Percentiles rank a stretch among this genome's conserved stretches.
Evolutionary conservation across 2,329 filamentous ascomycete genomes (phyloP).

Genomic region (Claviceps pazoutovae): DNA sequence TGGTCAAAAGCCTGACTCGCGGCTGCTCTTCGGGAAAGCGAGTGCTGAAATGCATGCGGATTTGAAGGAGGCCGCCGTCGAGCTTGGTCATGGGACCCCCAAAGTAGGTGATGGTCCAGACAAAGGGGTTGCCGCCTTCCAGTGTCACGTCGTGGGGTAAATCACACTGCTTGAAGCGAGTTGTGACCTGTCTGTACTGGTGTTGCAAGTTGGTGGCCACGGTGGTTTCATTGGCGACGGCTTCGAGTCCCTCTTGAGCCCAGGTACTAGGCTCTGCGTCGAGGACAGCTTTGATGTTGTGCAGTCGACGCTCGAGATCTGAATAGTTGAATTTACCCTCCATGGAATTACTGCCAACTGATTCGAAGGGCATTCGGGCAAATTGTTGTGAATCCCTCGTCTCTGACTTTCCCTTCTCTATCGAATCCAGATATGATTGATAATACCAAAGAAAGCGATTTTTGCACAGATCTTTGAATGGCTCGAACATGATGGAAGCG

Average conservation of each 20-base stretch:
- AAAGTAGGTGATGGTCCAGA: conserved; percentile 82
- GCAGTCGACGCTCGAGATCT: conserved; percentile 55
- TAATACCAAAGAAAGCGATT: conserved; percentile 93
- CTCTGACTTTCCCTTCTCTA: conserved; percentile 50
- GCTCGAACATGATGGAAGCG: conserved; percentile 51
- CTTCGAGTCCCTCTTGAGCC: conserved; percentile 52
- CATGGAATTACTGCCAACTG: conserved; percentile 58
- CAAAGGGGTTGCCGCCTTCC: conserved; percentile 71
- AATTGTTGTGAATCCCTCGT: conserved; percentile 53
- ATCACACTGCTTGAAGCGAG: conserved; percentile 57
- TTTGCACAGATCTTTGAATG: conserved; percentile 84
- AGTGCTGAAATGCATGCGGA: conserved; percentile 67
- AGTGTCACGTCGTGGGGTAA: conserved; percentile 64
- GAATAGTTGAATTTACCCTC: conserved; percentile 73
- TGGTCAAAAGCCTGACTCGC: conserved; percentile 64
- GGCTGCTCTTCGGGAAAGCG: conserved; percentile 82
- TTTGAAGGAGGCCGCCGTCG: conserved; percentile 77
- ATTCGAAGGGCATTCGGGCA: conserved; percentile 76
- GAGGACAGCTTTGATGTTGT: conserved; percentile 53
- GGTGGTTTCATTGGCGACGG: conserved; percentile 52
- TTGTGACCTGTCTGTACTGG: conserved; percentile 71
- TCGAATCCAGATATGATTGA: conserved; percentile 64
- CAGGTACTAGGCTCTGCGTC: conserved; percentile 59
- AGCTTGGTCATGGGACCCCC: conserved; percentile 86
- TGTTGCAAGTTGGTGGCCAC: conserved; percentile 71